phyloP scores from a whole-genome alignment of 306 rosid species.

The Prunus mongolica region DNA sequence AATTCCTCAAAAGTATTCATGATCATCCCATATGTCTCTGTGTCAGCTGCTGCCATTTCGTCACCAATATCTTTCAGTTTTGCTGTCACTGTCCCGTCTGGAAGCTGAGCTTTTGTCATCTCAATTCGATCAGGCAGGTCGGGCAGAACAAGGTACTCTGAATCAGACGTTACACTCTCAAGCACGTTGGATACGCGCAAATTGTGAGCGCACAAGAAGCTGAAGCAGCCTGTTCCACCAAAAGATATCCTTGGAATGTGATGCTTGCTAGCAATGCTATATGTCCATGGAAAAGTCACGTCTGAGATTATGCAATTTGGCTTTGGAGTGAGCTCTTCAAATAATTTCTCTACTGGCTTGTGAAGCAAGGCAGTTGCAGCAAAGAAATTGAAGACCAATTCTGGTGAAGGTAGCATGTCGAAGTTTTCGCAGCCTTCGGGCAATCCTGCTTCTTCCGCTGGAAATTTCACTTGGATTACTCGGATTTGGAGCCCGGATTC shows the following conservation, averaged over 20 bases:
- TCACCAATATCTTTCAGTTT: background rate
- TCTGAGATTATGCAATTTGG: slow-evolving; percentile 71
- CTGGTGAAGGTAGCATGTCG: slow-evolving; percentile 48
- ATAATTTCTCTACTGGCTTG: slow-evolving; percentile 31
- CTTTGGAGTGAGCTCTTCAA: slow-evolving; percentile 27
- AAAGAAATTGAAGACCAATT: slow-evolving; percentile 25
- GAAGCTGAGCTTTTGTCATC: slow-evolving; percentile 15
- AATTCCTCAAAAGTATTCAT: slow-evolving; percentile 32
- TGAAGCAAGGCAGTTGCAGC: slow-evolving; percentile 22
- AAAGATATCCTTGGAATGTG: slow-evolving; percentile 22
- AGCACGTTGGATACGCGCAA: background rate
- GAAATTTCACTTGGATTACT: slow-evolving; percentile 16
- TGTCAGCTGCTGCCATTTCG: background rate
- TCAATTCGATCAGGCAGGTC: slow-evolving; percentile 16
- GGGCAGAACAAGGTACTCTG: slow-evolving; percentile 12
- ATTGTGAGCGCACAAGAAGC: background rate
- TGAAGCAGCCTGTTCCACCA: background rate
- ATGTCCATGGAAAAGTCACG: slow-evolving; percentile 37
- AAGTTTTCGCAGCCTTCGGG: slow-evolving; percentile 56
- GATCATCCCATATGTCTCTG: slow-evolving; percentile 21
- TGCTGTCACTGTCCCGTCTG: background rate
- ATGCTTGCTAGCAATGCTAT: background rate
- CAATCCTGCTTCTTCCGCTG: slow-evolving; percentile 28
- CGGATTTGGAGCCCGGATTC: slow-evolving; percentile 19
- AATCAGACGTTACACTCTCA: background rate